These are phyloP conservation scores for Boletus vinaceobasis DNA, from an alignment of 768 basidiomycete species.

Conservation along the genomic window DNA sequence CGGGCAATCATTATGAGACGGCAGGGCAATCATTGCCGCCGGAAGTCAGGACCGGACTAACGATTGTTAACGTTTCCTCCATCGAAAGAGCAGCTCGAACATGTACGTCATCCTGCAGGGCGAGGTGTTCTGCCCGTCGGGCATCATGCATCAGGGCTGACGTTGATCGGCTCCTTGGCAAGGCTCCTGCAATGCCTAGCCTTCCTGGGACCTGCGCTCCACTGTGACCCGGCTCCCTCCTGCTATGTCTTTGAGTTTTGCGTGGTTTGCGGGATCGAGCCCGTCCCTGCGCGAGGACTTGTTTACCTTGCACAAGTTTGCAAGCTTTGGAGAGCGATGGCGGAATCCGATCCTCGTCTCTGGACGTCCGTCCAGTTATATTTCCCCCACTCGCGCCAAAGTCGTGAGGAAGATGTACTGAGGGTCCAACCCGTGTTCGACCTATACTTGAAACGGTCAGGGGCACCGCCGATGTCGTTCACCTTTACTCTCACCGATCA, in stretches of 20 bases:
- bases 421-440: conserved; percentile 3
- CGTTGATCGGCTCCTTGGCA: background rate
- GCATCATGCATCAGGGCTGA: too few relatives aligned
- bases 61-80: background rate
- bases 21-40: background rate
- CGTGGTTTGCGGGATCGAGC: background rate
- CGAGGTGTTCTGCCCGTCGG: background rate
- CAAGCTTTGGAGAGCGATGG: conserved; percentile 17
- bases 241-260: conserved; percentile 11
- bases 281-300: background rate
- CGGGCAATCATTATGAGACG: background rate
- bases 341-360: conserved; percentile 11
- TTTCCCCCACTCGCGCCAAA: background rate
- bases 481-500: conserved; percentile 14
- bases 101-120: background rate
- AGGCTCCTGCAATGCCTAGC: background rate
- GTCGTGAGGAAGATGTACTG: conserved; percentile 1
- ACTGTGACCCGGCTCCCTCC: conserved; percentile 11
- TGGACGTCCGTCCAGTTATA: conserved; percentile 23
- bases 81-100: background rate
- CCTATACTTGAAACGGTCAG: conserved; percentile 12
- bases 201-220: background rate
- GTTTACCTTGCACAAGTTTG: conserved; percentile 19
- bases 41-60: background rate
- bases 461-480: conserved; percentile 13